Percentiles rank a stretch among this genome's conserved stretches.
phyloP scores from a whole-genome alignment of 177 flowering plant genomes.

The Vitis hybrid region DNA sequence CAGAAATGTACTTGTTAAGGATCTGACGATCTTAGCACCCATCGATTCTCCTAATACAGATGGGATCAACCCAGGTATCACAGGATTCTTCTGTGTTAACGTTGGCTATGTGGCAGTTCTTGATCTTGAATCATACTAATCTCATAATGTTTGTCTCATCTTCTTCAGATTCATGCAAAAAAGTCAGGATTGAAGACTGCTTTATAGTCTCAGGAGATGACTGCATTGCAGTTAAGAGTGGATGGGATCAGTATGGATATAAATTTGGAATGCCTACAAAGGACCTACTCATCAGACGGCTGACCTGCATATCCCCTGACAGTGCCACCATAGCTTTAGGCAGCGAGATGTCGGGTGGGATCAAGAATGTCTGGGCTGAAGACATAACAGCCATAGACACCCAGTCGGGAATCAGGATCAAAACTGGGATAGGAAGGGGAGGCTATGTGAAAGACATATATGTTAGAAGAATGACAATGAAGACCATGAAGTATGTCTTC shows the following conservation, averaged over 20 bases:
- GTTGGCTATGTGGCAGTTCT: no score
- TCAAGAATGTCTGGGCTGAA: slow-evolving; percentile 47
- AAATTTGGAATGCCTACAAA: slow-evolving; percentile 46
- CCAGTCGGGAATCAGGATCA: slow-evolving; percentile 53
- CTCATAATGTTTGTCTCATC: no score
- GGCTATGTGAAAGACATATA: slow-evolving; percentile 51
- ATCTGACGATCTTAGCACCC: slow-evolving; percentile 53
- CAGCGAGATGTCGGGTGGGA: slow-evolving; percentile 75
- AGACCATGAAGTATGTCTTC: slow-evolving; percentile 61
- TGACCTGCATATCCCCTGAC: slow-evolving; percentile 63
- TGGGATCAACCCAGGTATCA: slow-evolving; percentile 60
- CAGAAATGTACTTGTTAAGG: slow-evolving; percentile 41
- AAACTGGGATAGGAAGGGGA: slow-evolving; percentile 55
- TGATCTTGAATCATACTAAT: no score
- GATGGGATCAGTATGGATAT: slow-evolving; percentile 58
- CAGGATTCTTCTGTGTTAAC: no score
- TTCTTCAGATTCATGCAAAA: slow-evolving; percentile 48
- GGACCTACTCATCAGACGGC: slow-evolving; percentile 37
- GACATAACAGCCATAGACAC: slow-evolving; percentile 44
- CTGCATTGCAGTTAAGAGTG: slow-evolving; percentile 65
- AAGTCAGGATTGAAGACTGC: slow-evolving; percentile 43
- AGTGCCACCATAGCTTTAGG: slow-evolving; percentile 63
- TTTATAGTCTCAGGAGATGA: slow-evolving; percentile 63
- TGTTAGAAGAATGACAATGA: slow-evolving; percentile 29
- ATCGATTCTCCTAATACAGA: slow-evolving; percentile 62